Percentiles rank a stretch among this genome's conserved stretches.
Conservation (phyloP, 768 basidiomycete genomes). For the Gyrodon lividus region DNA sequence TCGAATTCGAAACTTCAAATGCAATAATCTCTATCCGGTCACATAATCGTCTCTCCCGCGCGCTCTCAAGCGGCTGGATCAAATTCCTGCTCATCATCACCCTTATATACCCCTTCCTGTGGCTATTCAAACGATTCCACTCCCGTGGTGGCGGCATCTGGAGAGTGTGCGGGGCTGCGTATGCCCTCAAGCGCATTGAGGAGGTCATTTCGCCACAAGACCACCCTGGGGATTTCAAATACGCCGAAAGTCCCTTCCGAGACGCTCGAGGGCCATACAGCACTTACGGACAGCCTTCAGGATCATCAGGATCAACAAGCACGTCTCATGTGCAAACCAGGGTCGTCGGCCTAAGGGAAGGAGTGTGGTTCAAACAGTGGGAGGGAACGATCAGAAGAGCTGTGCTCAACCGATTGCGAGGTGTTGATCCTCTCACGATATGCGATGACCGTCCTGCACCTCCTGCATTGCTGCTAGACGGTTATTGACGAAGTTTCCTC, state of each 20-base stretch:
- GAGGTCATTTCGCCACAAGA: constrained; percentile 15
- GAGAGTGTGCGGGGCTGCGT: constrained; percentile 75
- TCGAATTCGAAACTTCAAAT: constrained; percentile 49
- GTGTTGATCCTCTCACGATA: constrained; percentile 32
- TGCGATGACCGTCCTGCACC: constrained; percentile 13
- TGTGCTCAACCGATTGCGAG: constrained; percentile 42
- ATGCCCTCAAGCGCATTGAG: constrained; percentile 56
- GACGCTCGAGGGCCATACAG: neutral
- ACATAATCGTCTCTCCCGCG: constrained; percentile 60
- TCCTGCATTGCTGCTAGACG: constrained; percentile 17
- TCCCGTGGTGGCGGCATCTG: constrained; percentile 68
- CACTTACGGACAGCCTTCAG: constrained; percentile 10
- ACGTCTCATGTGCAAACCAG: constrained; percentile 35
- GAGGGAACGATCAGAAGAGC: constrained; percentile 64
- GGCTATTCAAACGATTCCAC: constrained; percentile 74
- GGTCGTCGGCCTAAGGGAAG: constrained; percentile 63
- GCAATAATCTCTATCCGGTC: constrained; percentile 65
- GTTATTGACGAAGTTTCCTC: constrained; percentile 22
- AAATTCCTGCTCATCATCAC: constrained; percentile 66
- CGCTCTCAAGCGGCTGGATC: constrained; percentile 70
- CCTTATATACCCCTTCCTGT: constrained; percentile 76
- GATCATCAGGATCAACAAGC: constrained; percentile 29
- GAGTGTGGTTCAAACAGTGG: constrained; percentile 80
- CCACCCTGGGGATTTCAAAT: constrained; percentile 1
- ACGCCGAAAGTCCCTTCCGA: constrained; percentile 2